Evolutionary conservation across 1,139 yeast genomes (phyloP), one percentile per base, ranked within the genome.

Genomic region (Zhuliangozyma parablackwelliae): DNA sequence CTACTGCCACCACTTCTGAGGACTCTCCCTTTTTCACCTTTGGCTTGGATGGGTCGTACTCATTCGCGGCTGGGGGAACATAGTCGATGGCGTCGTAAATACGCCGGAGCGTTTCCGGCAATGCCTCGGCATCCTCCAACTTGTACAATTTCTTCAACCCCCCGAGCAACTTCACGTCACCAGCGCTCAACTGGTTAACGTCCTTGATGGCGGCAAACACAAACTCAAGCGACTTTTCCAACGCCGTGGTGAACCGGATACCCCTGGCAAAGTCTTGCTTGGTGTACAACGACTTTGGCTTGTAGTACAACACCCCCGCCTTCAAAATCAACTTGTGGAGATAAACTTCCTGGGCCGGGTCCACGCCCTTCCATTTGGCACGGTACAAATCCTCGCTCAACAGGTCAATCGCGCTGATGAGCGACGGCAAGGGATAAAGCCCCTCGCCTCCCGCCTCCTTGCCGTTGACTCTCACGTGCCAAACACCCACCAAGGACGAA

Each of bases 221-320:
- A 13, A 36, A 45, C 32, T 49, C 44, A 40, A 63, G 42, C 5
- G 67, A 61, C 11, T 36, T 43, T 12, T 44, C 32, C 21, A 63
- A 54, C 6, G 48, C 36, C 1, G 47, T 37, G 3, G 60, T 43
- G 41, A 46, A 54, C 5, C 35, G 34, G 6, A 48, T 23, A 7
- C 10, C 10, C 24, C 10, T 23, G 10, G 10, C 28, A 26, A 26
- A 10, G 24, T 36, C 39, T 10, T 30, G 10, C 26, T 32, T 35
- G 5, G 9, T 20, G 21, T 29, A 37, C 26, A 60, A 46, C 4
- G 35, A 36, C 25, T 45, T 42, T 1, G 71, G 69, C 33, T 47
- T 54, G 42, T 55, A 64, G 38, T 60, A 49, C 33, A 56, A 44
- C n/a, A 65, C 57, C 6, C 67, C 65, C 2, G 66, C 49, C 35